phyloP scores from a whole-genome alignment of 129 eudicot species.

The Lactuca saligna region DNA sequence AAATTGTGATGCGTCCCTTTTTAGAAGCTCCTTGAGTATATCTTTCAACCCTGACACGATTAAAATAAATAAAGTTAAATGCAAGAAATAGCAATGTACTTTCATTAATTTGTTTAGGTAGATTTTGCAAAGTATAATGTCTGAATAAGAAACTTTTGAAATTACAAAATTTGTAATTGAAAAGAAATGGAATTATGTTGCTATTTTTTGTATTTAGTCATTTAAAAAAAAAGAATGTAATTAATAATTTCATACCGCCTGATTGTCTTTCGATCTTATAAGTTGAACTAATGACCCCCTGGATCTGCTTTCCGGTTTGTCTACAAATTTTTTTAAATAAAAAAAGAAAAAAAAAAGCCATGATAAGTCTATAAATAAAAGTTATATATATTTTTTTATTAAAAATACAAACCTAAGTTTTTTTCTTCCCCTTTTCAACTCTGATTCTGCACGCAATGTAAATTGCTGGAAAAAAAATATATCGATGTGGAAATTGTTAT shows the following conservation, averaged over 20 bases:
- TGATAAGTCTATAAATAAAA: not conserved
- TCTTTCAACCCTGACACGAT: slow-evolving; percentile 61
- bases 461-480: slow-evolving; percentile 32
- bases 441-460: slow-evolving; percentile 58
- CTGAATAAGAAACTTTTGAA: too few relatives aligned
- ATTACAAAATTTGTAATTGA: not conserved
- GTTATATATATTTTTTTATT: not conserved
- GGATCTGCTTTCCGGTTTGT: slow-evolving; percentile 68
- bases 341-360: not conserved
- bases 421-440: slow-evolving; percentile 60
- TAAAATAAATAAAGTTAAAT: not conserved
- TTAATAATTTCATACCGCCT: slow-evolving; percentile 39
- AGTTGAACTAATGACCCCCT: slow-evolving; percentile 53
- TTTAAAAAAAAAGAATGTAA: too few relatives aligned
- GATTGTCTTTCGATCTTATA: slow-evolving; percentile 76
- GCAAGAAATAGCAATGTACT: too few relatives aligned
- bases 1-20: slow-evolving; percentile 60
- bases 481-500: not conserved
- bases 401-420: slow-evolving; percentile 60
- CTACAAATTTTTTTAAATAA: slow-evolving; percentile 22
- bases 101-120: too few relatives aligned
- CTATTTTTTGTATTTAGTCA: too few relatives aligned
- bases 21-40: slow-evolving; percentile 61
- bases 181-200: not conserved
- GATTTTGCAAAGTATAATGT: too few relatives aligned